Evolutionary conservation across 345 rosid genomes (phyloP), one percentile per base, ranked within the genome.

Genomic region (Hibiscus syriacus): DNA sequence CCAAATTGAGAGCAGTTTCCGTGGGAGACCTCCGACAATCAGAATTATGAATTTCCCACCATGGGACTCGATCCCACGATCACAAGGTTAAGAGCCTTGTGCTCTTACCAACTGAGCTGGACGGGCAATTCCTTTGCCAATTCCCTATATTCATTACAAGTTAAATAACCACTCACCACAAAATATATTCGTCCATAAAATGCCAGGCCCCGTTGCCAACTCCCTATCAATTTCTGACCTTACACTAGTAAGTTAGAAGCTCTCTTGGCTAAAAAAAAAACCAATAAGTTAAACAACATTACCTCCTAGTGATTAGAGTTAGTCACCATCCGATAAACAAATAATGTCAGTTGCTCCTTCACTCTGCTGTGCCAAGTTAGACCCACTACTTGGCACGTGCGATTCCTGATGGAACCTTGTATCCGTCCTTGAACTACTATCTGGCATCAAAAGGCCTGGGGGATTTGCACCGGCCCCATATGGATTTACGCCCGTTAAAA

Each of bases 261-360:
- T 27, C 66, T 62, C 17, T 34, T 2, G 48, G 20, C 1, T 38
- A 5, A 0, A 30, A 30, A n/a, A 36, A 8, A 4, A 62, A 19
- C 43, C 10, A 22, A 58, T 34, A 39, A 12, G 67, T 8, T 43
- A 25, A 22, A 41, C 22, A 62, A 41, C 12, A 62, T 16, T 7
- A 7, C 4, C 10, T 63, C 13, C 20, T 16, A 6, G 34, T 4
- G 50, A 11, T 67, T 13, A 55, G 27, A 74, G 64, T 79, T 76
- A 78, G 41, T 85, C 92, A 49, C 86, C 94, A 38, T 88, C 94
- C 0, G 85, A 84, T 60, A 78, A 62, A 81, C n/a, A 86, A 66
- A 88, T 86, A 20, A 88, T n/a, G 23, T 64, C 79, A 57, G 70
- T 13, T 1, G 68, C 59, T 57, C 57, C 78, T 57, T 57, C 78